Evolutionary conservation across 2,329 filamentous ascomycete species (phyloP).

Genomic region (Pseudogymnoascus sp.): DNA sequence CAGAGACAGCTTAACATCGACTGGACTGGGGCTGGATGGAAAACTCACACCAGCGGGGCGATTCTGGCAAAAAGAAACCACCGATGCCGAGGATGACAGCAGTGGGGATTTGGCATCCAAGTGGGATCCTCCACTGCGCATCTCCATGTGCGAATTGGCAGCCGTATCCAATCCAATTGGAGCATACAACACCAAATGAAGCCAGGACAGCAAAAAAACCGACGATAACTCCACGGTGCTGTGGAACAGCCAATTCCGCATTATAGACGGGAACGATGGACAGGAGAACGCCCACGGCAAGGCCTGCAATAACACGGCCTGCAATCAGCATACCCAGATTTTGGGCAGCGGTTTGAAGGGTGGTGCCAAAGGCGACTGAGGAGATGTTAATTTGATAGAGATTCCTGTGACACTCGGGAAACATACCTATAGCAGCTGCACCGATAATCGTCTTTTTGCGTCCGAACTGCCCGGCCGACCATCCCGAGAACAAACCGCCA

Average conservation of each 20-base stretch:
- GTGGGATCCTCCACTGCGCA: constrained; percentile 29
- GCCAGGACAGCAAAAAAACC: constrained; percentile 30
- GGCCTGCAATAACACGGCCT: constrained; percentile 21
- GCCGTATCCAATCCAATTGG: constrained; percentile 35
- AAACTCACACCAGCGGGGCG: constrained; percentile 17
- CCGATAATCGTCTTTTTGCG: constrained; percentile 2
- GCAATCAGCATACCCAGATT: constrained; percentile 23
- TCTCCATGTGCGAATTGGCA: constrained; percentile 27
- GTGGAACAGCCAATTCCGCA: constrained; percentile 28
- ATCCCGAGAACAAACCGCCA: background rate
- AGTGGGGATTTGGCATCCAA: constrained; percentile 28
- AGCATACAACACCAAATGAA: constrained; percentile 30
- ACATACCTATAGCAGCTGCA: background rate
- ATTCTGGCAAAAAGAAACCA: constrained; percentile 17
- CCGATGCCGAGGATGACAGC: constrained; percentile 15
- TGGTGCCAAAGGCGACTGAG: constrained; percentile 18
- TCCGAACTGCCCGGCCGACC: background rate
- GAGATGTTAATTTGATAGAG: background rate
- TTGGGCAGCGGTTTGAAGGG: constrained; percentile 21
- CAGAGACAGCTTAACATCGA: constrained; percentile 15
- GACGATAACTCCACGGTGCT: constrained; percentile 24
- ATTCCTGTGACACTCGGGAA: background rate
- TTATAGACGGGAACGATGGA: constrained; percentile 23
- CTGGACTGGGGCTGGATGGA: background rate
- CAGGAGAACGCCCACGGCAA: constrained; percentile 12